Evolutionary conservation across 352 stramenopile genomes (phyloP), one percentile per base, ranked within the genome.

Genomic region (Globisporangium spinosum): DNA sequence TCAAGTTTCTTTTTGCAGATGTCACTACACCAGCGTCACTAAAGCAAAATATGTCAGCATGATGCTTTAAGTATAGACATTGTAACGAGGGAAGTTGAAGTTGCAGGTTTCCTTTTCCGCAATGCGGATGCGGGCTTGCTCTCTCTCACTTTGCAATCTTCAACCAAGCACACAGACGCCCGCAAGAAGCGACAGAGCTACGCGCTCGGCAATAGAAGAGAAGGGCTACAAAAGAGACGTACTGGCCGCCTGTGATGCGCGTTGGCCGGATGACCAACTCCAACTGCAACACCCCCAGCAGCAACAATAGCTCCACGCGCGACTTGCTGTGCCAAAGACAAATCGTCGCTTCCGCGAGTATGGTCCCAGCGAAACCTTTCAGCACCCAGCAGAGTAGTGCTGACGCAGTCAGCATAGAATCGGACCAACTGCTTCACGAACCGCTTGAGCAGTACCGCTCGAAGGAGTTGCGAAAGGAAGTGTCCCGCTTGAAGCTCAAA

Each of bases 401-500:
- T 0, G n/a, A 17, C 9, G 1, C 10, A 6, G 6, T 4, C 1
- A 5, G 1, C 29, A n/a, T 22, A 6, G 40, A 29, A 27, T 6
- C 40, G 25, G 25, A 65, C 0, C 25, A 32, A 3, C 54, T 47
- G 9, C 17, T 85, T 56, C 32, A 60, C 1, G 77, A 85, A 29
- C 77, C 75, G 17, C 58, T 82, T 27, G 75, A 85, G 58, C 67
- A 67, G 25, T 77, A 71, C 51, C 40, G 34, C 8, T 34, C 69
- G 35, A 85, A 79, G 58, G 70, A 72, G 55, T 25, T 85, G 69
- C 73, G 75, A 15, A 62, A 55, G 17, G 77, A 85, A 34, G 73
- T 78, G 22, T 74, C 70, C 27, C 77, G 73, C 0, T 63, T 80
- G 49, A 79, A 80, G 47, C 65, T 85, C 25, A 67, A 64, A 32